phyloP scores from a whole-genome alignment of 148 eudicot genomes.

The Dysphania ambrosioides region DNA sequence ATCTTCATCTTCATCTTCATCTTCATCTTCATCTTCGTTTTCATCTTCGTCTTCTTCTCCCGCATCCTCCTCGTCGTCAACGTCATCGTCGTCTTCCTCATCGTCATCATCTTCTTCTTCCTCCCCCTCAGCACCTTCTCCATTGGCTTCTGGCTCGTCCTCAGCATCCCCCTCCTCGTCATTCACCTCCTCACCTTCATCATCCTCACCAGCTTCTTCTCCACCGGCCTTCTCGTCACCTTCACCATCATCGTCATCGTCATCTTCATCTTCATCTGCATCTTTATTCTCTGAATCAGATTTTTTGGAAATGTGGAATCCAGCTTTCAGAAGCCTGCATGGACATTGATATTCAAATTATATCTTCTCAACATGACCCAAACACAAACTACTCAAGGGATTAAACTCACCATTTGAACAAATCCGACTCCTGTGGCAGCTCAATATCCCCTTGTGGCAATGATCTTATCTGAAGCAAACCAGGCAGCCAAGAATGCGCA shows the following conservation, averaged over 20 bases:
- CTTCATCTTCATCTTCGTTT: conserved; percentile 29
- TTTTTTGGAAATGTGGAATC: conserved; percentile 17
- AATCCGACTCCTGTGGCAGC: conserved; percentile 30
- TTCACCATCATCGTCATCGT: conserved; percentile 29
- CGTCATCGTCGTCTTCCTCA: conserved; percentile 23
- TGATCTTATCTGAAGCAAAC: conserved; percentile 30
- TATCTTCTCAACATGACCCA: not conserved
- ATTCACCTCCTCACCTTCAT: conserved; percentile 31
- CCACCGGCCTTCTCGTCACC: conserved; percentile 24
- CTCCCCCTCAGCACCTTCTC: conserved; percentile 33
- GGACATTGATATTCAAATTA: not conserved
- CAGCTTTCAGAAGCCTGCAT: conserved; percentile 22
- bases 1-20: conserved; percentile 30
- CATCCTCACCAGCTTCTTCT: conserved; percentile 28
- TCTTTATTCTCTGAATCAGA: conserved; percentile 36
- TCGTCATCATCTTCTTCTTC: conserved; percentile 30
- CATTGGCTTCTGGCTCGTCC: conserved; percentile 36
- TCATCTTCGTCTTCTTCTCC: conserved; percentile 27
- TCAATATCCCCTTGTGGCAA: conserved; percentile 26
- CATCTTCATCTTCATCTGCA: conserved; percentile 33
- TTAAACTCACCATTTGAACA: conserved; percentile 31
- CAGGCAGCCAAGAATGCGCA: conserved; percentile 3
- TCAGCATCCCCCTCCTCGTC: conserved; percentile 31
- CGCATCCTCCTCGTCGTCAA: conserved; percentile 20
- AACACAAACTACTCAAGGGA: not conserved